Base-by-base conservation (phyloP, 2,329 filamentous ascomycete genomes). In the Penicillium sp. region DNA sequence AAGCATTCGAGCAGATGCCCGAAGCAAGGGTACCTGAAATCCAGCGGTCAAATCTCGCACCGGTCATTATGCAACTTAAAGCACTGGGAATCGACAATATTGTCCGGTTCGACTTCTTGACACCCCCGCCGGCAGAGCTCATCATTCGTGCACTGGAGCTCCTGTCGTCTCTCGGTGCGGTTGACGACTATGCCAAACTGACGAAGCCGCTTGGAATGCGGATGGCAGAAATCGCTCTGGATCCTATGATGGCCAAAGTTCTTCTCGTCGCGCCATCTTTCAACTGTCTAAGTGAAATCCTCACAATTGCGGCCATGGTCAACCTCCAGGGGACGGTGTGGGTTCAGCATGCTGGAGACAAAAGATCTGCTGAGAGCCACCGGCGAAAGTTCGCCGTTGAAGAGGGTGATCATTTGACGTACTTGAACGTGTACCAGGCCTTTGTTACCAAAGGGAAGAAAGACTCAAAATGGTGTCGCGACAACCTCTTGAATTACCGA, bases 1-100 rank as follows among this genome's bases (percentile, higher is more conserved):
- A 81, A 19, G 76, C 78, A 2, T 94, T 83, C 64, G 72, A 79
- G 32, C 65, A 69, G 3, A 74, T 98, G 4, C 77, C 82, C 1
- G 83, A 87, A 52, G 77, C 82, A 26, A 95, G 87, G 9, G 75
- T 88, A 2, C 93, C 93, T 0, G 93, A 98, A 67, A 89, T 97
- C 29, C 90, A 96, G 63, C 81, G 93, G 43, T 90, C 87, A 1
- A 95, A 97, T 62, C 77, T 98, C 21, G 89, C 91, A 0, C 87
- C 89, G 0, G 83, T 89, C 2, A 80, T 97, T 34, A 76, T 98
- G 38, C 91, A 97, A 62, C 81, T 98, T 34, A 95, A 97, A 70
- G 91, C 93, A 1, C 76, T 98, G 1, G 93, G 93, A 0, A 94
- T 97, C 57, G 90, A 96, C 67, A 97, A 98, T 59, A 83, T 97